Evolutionary conservation across 441 rosid genomes (phyloP), one percentile per base, ranked within the genome.

Genomic region (Melastoma candidum): DNA sequence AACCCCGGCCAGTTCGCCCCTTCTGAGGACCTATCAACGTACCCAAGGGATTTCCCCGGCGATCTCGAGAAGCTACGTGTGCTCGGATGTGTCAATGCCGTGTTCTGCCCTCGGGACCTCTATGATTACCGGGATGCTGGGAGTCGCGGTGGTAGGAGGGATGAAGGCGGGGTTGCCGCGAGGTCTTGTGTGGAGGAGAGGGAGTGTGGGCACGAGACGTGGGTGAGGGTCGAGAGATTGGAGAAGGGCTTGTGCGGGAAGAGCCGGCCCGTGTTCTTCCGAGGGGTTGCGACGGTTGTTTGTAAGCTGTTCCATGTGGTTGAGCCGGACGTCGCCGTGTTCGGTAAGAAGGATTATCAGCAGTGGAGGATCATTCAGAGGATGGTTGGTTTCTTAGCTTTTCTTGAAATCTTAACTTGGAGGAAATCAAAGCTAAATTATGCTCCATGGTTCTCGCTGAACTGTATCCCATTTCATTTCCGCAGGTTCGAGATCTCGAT

Each of bases 1-100:
- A 92, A 92, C 70, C 98, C 98, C 49, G 97, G 98, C 62, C 98
- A 92, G 71, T 88, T 92, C 59, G 68, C 98, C 11, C 94, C 95
- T 41, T 63, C 81, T 0, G 97, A 92, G 66, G 98, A 88, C 56
- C 84, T 92, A 22, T 80, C 94, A 44, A 77, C 94, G 1, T 92
- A 92, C 92, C 97, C 97, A 9, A 87, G 94, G 56, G 97, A 92
- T 74, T 83, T 92, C 51, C 52, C 69, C 27, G 95, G 97, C 2
- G 95, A 92, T 64, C 49, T 88, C 27, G 53, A 51, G 25, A 88
- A 92, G 60, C 82, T 88, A 59, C 61, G 61, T 61, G 71, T 83
- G 57, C 66, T 79, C 36, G 77, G 77, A 47, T 77, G 81, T 14
- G 85, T 80, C 25, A 79, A 83, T 22, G 87, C 58, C 26, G 89